Evolutionary conservation across 2,329 filamentous ascomycete species (phyloP).

Genomic region (Colletotrichum abscissum): DNA sequence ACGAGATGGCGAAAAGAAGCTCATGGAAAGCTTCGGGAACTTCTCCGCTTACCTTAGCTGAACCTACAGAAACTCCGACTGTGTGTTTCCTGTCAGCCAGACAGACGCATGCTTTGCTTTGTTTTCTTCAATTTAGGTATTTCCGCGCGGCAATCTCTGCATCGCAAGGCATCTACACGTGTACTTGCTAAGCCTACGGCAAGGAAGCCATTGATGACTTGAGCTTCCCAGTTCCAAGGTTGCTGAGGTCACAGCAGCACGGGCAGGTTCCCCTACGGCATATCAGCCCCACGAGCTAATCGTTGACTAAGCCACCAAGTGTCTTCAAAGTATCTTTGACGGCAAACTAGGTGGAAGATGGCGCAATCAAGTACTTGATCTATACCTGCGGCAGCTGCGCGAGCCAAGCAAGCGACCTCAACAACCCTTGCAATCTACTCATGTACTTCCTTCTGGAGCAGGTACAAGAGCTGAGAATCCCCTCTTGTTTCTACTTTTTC

Average conservation of each 20-base stretch:
- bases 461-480: neutral
- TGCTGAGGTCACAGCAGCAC: neutral
- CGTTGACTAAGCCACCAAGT: constrained; percentile 13
- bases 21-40: constrained; percentile 10
- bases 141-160: neutral
- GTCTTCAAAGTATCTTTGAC: neutral
- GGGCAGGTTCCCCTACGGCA: neutral
- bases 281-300: constrained; percentile 28
- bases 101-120: neutral
- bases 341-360: neutral
- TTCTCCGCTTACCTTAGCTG: neutral
- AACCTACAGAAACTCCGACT: neutral
- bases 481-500: neutral
- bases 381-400: constrained; percentile 14
- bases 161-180: neutral
- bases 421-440: constrained; percentile 8
- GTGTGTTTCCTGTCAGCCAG: neutral
- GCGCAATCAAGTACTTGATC: neutral
- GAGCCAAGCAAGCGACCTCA: constrained; percentile 3
- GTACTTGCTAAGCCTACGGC: neutral
- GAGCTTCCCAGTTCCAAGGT: neutral
- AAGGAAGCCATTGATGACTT: neutral
- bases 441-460: neutral
- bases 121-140: neutral
- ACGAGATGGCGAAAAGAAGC: neutral